These are phyloP conservation scores for Graphilbum sp. DNA, from an alignment of 2,329 filamentous ascomycete genomes.

Conservation along the genomic window DNA sequence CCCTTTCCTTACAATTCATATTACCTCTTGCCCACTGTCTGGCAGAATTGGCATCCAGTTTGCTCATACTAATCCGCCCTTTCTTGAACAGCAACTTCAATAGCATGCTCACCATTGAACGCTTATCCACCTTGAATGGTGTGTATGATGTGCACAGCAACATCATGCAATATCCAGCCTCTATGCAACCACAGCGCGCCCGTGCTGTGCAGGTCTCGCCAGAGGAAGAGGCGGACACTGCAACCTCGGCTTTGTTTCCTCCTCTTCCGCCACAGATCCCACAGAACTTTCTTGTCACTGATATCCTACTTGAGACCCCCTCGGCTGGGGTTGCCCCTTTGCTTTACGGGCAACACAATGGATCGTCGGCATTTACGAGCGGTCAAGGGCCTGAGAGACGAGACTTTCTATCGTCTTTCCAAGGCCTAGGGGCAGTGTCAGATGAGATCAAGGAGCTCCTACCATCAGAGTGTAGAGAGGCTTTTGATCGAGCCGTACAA, in stretches of 20 bases:
- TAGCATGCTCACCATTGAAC: conserved; percentile 49
- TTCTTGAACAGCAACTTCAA: conserved; percentile 58
- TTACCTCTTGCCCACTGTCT: too few relatives aligned
- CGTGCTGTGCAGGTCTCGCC: conserved; percentile 57
- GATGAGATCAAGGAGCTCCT: conserved; percentile 50
- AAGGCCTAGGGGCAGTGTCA: conserved; percentile 46
- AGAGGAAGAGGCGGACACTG: conserved; percentile 12
- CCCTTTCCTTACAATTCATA: too few relatives aligned
- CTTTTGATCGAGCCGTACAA: conserved; percentile 51
- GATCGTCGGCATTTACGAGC: not conserved
- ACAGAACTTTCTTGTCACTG: conserved; percentile 40
- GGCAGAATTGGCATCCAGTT: too few relatives aligned
- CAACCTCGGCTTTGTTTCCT: conserved; percentile 23
- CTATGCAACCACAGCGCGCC: conserved; percentile 78
- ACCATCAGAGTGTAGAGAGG: conserved; percentile 52
- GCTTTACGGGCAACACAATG: conserved; percentile 19
- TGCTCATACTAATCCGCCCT: too few relatives aligned
- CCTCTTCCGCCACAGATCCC: conserved; percentile 30
- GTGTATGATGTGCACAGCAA: conserved; percentile 95
- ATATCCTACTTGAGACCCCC: conserved; percentile 36
- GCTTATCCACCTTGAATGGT: conserved; percentile 54
- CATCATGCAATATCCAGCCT: conserved; percentile 68
- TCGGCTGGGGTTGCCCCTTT: conserved; percentile 27
- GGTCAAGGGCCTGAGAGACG: conserved; percentile 2
- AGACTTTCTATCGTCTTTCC: conserved; percentile 34